phyloP scores from a whole-genome alignment of 1,139 yeast species.

The Ogataea hybrid region DNA sequence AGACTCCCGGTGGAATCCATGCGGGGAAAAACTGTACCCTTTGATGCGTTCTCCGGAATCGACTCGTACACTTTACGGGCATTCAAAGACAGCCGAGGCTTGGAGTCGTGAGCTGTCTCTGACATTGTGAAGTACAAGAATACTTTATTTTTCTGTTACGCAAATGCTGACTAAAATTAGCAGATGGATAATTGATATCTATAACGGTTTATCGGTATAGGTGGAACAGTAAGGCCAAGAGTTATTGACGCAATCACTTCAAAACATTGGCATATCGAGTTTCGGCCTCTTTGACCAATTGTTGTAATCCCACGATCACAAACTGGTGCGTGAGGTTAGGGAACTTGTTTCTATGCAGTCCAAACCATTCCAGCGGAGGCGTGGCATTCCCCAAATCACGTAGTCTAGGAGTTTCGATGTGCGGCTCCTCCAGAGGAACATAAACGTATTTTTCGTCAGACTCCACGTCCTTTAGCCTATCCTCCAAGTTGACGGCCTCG shows the following conservation, averaged over 20 bases:
- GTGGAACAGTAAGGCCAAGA: no score
- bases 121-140: conserved; percentile 2
- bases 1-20: not conserved
- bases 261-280: conserved; percentile 45
- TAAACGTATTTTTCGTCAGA: conserved; percentile 58
- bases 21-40: not conserved
- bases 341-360: conserved; percentile 78
- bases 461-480: conserved; percentile 63
- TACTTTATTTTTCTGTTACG: not conserved
- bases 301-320: conserved; percentile 71
- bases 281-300: conserved; percentile 63
- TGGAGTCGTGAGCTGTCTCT: conserved; percentile 1
- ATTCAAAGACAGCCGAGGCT: conserved; percentile 1
- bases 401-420: conserved; percentile 84
- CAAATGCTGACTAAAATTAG: not conserved
- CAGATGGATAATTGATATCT: not conserved
- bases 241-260: conserved; percentile 13
- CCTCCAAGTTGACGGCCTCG: conserved; percentile 44
- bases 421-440: conserved; percentile 67
- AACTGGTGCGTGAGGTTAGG: conserved; percentile 86
- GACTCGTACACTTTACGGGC: conserved; percentile 13
- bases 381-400: conserved; percentile 95
- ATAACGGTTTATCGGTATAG: no score
- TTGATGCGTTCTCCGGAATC: not conserved
- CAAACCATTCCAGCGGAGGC: conserved; percentile 98